These are phyloP conservation scores for Gonium pectorale DNA, from an alignment of 139 green algal species.

Conservation along the genomic window DNA sequence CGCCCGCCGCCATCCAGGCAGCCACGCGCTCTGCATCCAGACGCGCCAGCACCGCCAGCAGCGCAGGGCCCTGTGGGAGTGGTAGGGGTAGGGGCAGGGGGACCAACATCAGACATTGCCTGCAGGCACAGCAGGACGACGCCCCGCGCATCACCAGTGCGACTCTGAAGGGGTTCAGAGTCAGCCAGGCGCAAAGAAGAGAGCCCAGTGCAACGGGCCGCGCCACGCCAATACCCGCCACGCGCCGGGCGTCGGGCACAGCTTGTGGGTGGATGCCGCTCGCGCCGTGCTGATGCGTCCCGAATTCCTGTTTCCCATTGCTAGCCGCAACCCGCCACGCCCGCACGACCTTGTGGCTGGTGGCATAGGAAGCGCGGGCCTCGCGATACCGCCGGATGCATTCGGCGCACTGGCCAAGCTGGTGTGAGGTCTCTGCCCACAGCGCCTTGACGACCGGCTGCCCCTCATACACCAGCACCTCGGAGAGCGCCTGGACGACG, in stretches of 20 bases:
- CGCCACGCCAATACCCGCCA: no score
- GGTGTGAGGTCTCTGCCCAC: neutral
- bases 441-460: constrained; percentile 9
- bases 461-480: constrained; percentile 14
- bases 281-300: no score
- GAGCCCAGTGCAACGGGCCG: no score
- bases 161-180: neutral
- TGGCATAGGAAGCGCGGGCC: neutral
- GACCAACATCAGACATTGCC: neutral
- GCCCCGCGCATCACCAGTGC: neutral
- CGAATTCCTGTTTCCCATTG: neutral
- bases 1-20: neutral
- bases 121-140: neutral
- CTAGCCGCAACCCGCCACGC: no score
- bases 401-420: neutral
- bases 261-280: no score
- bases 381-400: constrained; percentile 20
- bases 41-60: constrained; percentile 9
- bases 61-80: neutral
- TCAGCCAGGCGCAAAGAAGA: no score
- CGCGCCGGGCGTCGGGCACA: no score
- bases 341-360: neutral
- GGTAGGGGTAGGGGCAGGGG: no score
- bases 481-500: neutral
- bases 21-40: constrained; percentile 20